These are phyloP conservation scores for Psilocybe cubensis DNA, from an alignment of 768 basidiomycete species.

Conservation along the genomic window DNA sequence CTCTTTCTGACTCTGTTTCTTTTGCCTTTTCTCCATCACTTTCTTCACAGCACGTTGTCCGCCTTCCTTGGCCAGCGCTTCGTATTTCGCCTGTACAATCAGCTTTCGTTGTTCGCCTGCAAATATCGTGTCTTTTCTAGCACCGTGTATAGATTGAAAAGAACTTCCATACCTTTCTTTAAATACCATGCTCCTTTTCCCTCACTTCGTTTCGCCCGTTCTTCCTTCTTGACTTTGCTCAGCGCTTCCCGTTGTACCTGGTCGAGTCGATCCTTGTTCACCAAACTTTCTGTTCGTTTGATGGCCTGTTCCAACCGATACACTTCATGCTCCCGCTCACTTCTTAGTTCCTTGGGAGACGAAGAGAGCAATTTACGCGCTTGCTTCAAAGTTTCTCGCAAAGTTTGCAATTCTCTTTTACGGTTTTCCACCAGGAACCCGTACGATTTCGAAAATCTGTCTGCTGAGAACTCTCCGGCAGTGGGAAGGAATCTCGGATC, in stretches of 20 bases:
- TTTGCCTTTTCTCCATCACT: constrained; percentile 87
- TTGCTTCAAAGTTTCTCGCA: constrained; percentile 67
- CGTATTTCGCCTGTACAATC: constrained; percentile 74
- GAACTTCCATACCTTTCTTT: constrained; percentile 67
- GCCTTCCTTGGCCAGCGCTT: constrained; percentile 75
- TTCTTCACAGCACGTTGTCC: constrained; percentile 85
- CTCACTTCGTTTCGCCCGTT: constrained; percentile 65
- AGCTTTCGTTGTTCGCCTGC: constrained; percentile 81
- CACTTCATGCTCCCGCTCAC: constrained; percentile 71
- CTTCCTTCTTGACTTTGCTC: constrained; percentile 52
- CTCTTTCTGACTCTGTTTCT: constrained; percentile 86
- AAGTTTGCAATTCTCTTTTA: constrained; percentile 60
- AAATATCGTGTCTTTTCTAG: constrained; percentile 5
- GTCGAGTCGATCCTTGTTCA: constrained; percentile 73
- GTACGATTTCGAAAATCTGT: constrained; percentile 73
- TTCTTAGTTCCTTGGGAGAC: constrained; percentile 62
- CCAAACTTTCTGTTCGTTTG: constrained; percentile 75
- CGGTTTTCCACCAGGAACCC: constrained; percentile 74
- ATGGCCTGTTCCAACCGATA: constrained; percentile 70
- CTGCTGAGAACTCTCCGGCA: constrained; percentile 66
- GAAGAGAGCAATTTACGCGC: constrained; percentile 66
- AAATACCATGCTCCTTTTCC: constrained; percentile 89
- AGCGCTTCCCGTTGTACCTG: constrained; percentile 74
- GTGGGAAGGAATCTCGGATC: constrained; percentile 87
- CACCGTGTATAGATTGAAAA: constrained; percentile 10